Evolutionary conservation across 495 filamentous ascomycete species (phyloP).

Genomic region (Parachaetomium inaequale): DNA sequence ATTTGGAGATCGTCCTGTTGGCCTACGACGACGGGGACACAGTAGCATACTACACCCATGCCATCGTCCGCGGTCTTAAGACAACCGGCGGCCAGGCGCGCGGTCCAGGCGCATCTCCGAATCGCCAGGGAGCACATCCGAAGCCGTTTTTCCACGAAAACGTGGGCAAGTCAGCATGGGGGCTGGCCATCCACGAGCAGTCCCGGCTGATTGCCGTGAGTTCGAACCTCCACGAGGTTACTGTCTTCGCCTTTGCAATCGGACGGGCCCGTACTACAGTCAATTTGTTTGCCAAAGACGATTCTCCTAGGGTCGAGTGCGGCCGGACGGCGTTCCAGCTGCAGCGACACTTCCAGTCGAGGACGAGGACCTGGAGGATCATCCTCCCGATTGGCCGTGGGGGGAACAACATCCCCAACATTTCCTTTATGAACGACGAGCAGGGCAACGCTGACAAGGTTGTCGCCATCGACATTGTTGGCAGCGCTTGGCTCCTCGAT

Average conservation of each 20-base stretch:
- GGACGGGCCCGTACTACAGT: constrained; percentile 30
- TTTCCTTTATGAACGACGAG: constrained; percentile 68
- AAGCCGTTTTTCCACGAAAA: constrained; percentile 67
- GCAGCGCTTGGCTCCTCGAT: constrained; percentile 62
- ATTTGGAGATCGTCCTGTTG: constrained; percentile 72
- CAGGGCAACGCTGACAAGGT: constrained; percentile 62
- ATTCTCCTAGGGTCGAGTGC: constrained; percentile 17
- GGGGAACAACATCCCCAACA: constrained; percentile 68
- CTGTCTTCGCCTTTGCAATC: constrained; percentile 72
- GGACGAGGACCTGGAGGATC: constrained; percentile 44
- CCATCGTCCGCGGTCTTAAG: constrained; percentile 33
- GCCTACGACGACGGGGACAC: constrained; percentile 89
- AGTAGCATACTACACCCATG: constrained; percentile 66
- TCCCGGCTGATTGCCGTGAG: constrained; percentile 77
- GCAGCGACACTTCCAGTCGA: constrained; percentile 31
- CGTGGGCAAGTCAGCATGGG: constrained; percentile 81
- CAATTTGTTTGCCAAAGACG: neutral
- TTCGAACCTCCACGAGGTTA: constrained; percentile 64
- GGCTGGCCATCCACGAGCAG: constrained; percentile 75
- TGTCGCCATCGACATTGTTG: constrained; percentile 69
- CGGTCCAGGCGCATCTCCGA: neutral
- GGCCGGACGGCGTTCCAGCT: constrained; percentile 24
- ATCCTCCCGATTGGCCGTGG: constrained; percentile 29
- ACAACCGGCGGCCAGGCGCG: constrained; percentile 3
- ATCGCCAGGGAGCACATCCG: constrained; percentile 8